Evolutionary conservation across 2,329 filamentous ascomycete species (phyloP), one percentile per base, ranked within the genome.

Genomic region (Venturia oleaginea): DNA sequence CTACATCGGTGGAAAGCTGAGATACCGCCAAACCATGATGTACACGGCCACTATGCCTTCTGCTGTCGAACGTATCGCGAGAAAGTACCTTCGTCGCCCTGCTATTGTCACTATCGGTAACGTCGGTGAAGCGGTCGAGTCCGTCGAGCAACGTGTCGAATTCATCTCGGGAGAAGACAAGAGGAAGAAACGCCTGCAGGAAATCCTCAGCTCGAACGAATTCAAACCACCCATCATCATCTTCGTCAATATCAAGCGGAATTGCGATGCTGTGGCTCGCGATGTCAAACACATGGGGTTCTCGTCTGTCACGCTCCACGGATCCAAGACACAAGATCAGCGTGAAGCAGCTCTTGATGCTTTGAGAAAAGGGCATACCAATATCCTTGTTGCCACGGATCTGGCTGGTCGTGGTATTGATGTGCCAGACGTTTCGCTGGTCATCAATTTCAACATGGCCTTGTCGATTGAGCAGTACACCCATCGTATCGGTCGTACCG

Each of bases 401-500:
- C 80, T 99, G 65, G 94, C 94, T 0, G 94, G 93, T 67, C 87
- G 94, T 81, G 94, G 94, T 91, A 97, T 99, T 75, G 94, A 99
- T 77, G 92, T 99, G 4, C 87, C 90, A 0, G 94, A 97, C 72
- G 94, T 99, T 48, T 90, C 86, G 67, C 83, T 99, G 66, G 94
- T 99, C 65, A 84, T 99, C 74, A 99, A 99, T 80, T 99, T 97
- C 84, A 99, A 97, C 81, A 97, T 99, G 94, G 89, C 94, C 0
- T 86, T 80, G 15, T 91, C 82, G 69, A 97, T 99, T 69, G 94
- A 99, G 78, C 89, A 86, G 72, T 99, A 99, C 75, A 97, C 93
- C 2, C 94, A 99, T 81, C 88, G 94, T 79, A 89, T 99, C 72
- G 94, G 94, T 76, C 89, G 94, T 79, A 99, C 94, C 1, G 94